Percentiles rank a stretch among this genome's conserved stretches.
phyloP scores from a whole-genome alignment of 2,329 filamentous ascomycete genomes.

The Penicillium nordicum region DNA sequence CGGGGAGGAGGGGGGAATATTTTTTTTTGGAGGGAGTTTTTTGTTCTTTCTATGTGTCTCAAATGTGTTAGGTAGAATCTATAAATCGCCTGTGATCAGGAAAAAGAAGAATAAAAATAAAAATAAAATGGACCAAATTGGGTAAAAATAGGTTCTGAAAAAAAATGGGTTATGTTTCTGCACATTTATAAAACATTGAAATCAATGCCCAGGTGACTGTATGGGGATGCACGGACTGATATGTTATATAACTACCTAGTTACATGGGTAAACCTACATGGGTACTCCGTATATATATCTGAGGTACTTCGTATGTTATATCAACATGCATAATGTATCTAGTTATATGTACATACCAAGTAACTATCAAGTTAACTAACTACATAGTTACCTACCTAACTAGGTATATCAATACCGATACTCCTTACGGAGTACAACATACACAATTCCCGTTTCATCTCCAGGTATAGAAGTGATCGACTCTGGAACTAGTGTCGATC shows the following conservation, averaged over 20 bases:
- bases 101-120: neutral
- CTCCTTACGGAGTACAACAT: neutral
- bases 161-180: neutral
- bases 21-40: neutral
- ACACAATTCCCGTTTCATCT: neutral
- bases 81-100: neutral
- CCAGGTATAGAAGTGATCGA: slow-evolving; percentile 11
- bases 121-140: neutral
- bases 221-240: neutral
- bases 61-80: neutral
- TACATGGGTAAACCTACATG: too few relatives aligned
- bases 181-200: too few relatives aligned
- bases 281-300: too few relatives aligned
- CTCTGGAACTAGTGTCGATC: slow-evolving; percentile 23
- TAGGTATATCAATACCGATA: too few relatives aligned
- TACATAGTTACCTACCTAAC: neutral
- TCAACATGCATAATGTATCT: neutral
- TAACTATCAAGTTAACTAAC: neutral
- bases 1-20: too few relatives aligned
- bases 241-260: too few relatives aligned
- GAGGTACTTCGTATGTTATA: neutral
- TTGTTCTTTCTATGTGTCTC: neutral
- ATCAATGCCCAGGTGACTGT: neutral
- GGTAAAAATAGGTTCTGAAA: neutral
- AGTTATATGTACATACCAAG: neutral